A percentile compares a stretch with the other conserved stretches of the same genome.
Conservation (phyloP, 768 basidiomycete species). For the Vararia minispora region DNA sequence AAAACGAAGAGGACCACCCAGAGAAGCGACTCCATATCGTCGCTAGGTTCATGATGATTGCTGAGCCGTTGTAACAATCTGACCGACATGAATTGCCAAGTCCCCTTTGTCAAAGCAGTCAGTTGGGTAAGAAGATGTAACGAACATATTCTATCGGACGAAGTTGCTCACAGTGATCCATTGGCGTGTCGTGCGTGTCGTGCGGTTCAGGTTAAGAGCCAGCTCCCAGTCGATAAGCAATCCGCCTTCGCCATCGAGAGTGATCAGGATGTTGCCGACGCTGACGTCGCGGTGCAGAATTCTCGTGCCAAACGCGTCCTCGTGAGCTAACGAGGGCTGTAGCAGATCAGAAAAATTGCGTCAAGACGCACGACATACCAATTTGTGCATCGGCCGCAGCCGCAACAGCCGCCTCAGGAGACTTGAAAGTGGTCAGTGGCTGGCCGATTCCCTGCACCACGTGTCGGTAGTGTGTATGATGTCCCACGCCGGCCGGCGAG, state of each 20-base stretch:
- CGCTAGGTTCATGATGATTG: constrained; percentile 3
- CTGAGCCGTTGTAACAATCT: background rate
- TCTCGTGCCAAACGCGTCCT: too few relatives aligned
- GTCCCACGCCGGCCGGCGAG: too few relatives aligned
- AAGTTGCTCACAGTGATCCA: background rate
- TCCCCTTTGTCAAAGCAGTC: constrained; percentile 6
- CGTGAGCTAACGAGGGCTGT: too few relatives aligned
- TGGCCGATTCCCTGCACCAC: too few relatives aligned
- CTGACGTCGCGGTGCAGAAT: constrained; percentile 6
- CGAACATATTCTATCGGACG: background rate
- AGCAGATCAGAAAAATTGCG: too few relatives aligned
- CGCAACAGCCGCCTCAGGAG: too few relatives aligned
- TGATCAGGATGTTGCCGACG: constrained; percentile 2
- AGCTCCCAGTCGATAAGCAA: constrained; percentile 6
- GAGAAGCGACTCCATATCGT: constrained; percentile 14
- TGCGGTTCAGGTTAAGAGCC: background rate
- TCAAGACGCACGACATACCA: too few relatives aligned
- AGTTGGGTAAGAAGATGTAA: too few relatives aligned
- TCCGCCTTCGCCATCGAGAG: background rate
- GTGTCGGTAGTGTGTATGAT: too few relatives aligned
- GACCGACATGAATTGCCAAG: constrained; percentile 13
- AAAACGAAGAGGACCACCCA: too few relatives aligned
- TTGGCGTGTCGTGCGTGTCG: background rate
- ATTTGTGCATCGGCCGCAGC: too few relatives aligned
- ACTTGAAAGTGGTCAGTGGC: too few relatives aligned